phyloP scores from a whole-genome alignment of 2,329 filamentous ascomycete species.

The Diaporthe australafricana region DNA sequence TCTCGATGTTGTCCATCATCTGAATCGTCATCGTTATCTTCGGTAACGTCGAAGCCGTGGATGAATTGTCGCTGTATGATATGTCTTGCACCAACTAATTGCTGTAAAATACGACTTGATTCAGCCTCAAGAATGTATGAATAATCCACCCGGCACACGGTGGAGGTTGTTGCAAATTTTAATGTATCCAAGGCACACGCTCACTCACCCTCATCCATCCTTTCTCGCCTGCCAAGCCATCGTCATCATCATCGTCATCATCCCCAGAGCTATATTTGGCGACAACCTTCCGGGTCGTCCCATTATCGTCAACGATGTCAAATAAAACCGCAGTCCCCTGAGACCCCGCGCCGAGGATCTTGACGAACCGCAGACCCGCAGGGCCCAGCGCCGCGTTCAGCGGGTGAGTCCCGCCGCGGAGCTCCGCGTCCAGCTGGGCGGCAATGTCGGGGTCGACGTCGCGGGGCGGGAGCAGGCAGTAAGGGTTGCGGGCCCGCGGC shows the following conservation, averaged over 20 bases:
- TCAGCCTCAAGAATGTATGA: not conserved
- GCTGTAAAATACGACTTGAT: not conserved
- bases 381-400: not conserved
- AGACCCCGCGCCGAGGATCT: not conserved
- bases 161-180: no score
- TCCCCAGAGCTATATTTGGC: not conserved
- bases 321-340: not conserved
- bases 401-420: not conserved
- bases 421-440: not conserved
- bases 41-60: not conserved
- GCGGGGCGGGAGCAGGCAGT: not conserved
- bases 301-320: not conserved
- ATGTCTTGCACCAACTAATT: not conserved
- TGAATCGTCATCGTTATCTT: no score
- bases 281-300: not conserved
- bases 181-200: not conserved
- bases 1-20: not conserved
- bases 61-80: not conserved
- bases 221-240: not conserved
- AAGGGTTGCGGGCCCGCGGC: not conserved
- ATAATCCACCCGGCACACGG: no score
- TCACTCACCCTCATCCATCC: conserved; percentile 3
- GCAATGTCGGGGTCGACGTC: not conserved
- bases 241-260: not conserved
- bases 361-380: not conserved